Conservation (phyloP, 108 stramenopile species). For the Discostella pseudostelligera region DNA sequence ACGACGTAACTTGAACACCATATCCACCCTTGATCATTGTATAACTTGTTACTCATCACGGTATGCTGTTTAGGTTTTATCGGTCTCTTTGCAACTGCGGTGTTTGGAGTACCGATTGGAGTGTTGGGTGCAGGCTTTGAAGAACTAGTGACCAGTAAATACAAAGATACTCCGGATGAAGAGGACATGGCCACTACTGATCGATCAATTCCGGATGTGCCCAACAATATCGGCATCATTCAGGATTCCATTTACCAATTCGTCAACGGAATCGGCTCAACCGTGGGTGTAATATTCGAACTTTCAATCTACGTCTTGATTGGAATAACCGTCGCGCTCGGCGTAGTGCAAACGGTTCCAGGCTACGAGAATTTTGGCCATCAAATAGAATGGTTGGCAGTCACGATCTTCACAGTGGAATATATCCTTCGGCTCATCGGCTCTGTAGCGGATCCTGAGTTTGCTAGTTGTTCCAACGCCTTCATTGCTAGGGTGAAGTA, state of each 20-base stretch:
- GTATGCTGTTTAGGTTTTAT: conserved; percentile 34
- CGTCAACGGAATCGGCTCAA: conserved; percentile 69
- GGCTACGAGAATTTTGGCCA: conserved; percentile 63
- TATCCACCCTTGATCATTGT: neutral
- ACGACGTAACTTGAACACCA: neutral
- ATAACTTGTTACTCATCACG: neutral
- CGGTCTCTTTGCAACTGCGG: conserved; percentile 80
- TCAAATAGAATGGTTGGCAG: conserved; percentile 70
- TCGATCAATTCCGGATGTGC: conserved; percentile 4
- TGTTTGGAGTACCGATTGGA: conserved; percentile 82
- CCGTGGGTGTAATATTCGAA: conserved; percentile 55
- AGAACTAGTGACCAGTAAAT: conserved; percentile 67
- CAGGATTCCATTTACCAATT: conserved; percentile 50
- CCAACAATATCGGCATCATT: conserved; percentile 4
- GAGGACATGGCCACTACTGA: conserved; percentile 23
- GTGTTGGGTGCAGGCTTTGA: conserved; percentile 90
- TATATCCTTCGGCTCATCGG: conserved; percentile 80
- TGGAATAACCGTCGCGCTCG: conserved; percentile 58
- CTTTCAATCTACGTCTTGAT: conserved; percentile 70
- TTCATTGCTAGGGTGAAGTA: conserved; percentile 58
- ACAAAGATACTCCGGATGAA: conserved; percentile 64
- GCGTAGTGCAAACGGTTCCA: conserved; percentile 66
- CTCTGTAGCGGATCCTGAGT: conserved; percentile 70
- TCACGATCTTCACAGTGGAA: conserved; percentile 87
- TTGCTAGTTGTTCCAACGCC: conserved; percentile 37